A percentile compares a stretch with the other conserved stretches of the same genome.
Conservation (phyloP, 345 rosid genomes). For the Salix exigua region DNA sequence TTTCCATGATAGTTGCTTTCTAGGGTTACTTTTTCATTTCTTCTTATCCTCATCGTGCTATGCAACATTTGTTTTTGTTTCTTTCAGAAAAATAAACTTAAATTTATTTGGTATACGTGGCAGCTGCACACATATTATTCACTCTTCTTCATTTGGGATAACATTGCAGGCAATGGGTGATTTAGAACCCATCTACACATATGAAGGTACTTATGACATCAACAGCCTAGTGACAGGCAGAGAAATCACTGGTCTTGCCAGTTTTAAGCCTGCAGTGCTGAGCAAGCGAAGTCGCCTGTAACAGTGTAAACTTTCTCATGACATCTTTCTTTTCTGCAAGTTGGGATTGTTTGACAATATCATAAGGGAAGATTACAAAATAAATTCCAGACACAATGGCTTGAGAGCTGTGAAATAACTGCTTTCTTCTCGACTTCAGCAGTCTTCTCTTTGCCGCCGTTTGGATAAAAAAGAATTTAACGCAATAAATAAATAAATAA, state of each 20-base stretch:
- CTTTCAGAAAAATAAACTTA: neutral
- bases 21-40: too few species aligned
- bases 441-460: too few species aligned
- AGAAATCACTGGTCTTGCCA: constrained; percentile 84
- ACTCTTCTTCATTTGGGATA: neutral
- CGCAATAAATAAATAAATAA: too few species aligned
- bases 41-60: too few species aligned
- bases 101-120: neutral
- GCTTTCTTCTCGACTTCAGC: too few species aligned
- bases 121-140: neutral
- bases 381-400: neutral
- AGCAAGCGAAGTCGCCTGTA: constrained; percentile 65
- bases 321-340: neutral
- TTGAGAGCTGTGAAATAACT: too few species aligned
- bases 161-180: constrained; percentile 88
- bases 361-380: neutral
- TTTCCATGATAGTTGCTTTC: too few species aligned
- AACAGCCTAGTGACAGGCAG: constrained; percentile 86
- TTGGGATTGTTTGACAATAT: neutral
- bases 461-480: too few species aligned
- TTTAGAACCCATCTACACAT: constrained; percentile 92
- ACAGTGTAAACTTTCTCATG: neutral
- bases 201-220: constrained; percentile 91
- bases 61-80: too few species aligned
- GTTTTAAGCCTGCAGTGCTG: constrained; percentile 60